Evolutionary conservation across 306 rosid species (phyloP).

Genomic region (Rosa lucieae): DNA sequence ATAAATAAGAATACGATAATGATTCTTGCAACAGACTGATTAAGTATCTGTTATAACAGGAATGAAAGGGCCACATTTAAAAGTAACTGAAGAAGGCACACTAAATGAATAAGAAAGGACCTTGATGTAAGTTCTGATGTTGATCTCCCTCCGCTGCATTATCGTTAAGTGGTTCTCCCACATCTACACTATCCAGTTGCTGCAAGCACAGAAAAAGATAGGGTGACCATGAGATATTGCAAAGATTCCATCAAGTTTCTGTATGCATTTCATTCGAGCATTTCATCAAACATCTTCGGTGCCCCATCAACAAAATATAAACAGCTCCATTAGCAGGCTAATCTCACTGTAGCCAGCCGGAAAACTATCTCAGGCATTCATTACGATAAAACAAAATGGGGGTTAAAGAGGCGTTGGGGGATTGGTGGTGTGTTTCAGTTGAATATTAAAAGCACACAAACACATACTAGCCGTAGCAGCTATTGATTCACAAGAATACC

Average conservation of each 20-base stretch:
- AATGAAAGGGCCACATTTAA: background rate
- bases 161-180: conserved; percentile 38
- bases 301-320: background rate
- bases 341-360: no score
- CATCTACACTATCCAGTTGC: conserved; percentile 70
- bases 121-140: no score
- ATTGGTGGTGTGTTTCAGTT: background rate
- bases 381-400: background rate
- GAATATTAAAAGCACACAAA: background rate
- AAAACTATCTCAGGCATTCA: no score
- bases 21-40: background rate
- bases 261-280: background rate
- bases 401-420: no score
- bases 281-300: background rate
- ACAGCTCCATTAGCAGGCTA: no score
- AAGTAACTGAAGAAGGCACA: no score
- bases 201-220: conserved; percentile 35
- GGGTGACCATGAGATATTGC: conserved; percentile 2
- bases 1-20: background rate
- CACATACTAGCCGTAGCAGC: background rate
- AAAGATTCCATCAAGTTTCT: conserved; percentile 6
- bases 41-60: background rate
- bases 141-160: conserved; percentile 38
- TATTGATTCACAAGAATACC: background rate
- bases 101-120: no score